Evolutionary conservation across 805 yeast species (phyloP), one percentile per base, ranked within the genome.

Genomic region (Barnettozyma populi): DNA sequence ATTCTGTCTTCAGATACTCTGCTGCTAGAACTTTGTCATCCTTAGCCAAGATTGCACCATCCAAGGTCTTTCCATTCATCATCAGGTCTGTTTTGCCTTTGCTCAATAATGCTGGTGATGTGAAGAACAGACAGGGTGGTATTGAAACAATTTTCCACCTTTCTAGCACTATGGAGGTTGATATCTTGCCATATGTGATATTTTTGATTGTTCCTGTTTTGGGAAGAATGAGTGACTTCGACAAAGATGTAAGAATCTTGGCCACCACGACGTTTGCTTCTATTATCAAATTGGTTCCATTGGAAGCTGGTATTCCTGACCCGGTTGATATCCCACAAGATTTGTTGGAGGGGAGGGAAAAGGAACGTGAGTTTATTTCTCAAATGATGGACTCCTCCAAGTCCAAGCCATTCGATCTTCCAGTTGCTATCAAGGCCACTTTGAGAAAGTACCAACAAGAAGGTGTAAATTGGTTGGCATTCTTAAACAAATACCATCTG

Each of bases 341-440:
- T 41, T 71, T 94, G 43, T 71, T 94, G 51, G 86, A 74, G 54
- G 97, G 96, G 8, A 85, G 97, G 64, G 97, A 90, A 57, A 77
- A 86, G 47, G 99, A 94, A 64, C 80, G 99, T 62, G 95, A 88
- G 56, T 94, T 94, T 56, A 86, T 94, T 48, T 86, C 85, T 56
- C 99, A 94, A 63, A 92, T 94, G 98, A 88, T 94, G 94, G 98
- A 94, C 64, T 95, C 96, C 16, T 74, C 88, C 4, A 90, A 90
- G 62, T 86, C 94, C 40, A 79, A 90, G 57, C 82, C 95, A 0
- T 94, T 92, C 63, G 84, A 80, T 44, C 69, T 95, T 34, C 99
- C 99, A 0, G 94, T 94, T 36, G 79, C 90, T 2, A 89, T 94
- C 51, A 86, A 88, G 52, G 99, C 99, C 0, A 88, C 95, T 1